Percentiles rank a stretch among this genome's conserved stretches.
Conservation (phyloP, 768 basidiomycete species). For the Mrakia gelida region DNA sequence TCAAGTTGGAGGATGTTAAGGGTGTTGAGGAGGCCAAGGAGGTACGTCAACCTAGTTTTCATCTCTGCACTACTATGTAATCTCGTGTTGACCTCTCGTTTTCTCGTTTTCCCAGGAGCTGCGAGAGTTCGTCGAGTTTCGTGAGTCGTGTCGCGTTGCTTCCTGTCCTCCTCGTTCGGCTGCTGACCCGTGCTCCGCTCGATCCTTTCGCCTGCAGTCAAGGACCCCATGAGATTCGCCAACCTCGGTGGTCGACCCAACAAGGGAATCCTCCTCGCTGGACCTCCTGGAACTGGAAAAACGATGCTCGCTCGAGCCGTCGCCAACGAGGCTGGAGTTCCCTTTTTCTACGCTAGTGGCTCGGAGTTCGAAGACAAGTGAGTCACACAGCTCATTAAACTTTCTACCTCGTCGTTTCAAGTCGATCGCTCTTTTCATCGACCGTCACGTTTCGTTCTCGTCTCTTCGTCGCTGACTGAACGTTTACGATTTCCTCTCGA, state of each 20-base stretch:
- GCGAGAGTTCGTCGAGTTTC: conserved; percentile 31
- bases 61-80: no score
- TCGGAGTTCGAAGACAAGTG: conserved; percentile 98
- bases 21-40: conserved; percentile 96
- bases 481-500: not conserved
- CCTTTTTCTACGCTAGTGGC: conserved; percentile 94
- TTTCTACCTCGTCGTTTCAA: not conserved
- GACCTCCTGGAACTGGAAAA: conserved; percentile 78
- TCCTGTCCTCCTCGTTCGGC: not conserved
- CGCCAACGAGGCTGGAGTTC: conserved; percentile 95
- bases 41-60: conserved; percentile 49
- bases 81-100: no score
- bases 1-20: conserved; percentile 92
- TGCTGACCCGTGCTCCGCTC: conserved; percentile 50
- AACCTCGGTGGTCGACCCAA: conserved; percentile 89
- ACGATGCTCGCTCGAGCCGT: conserved; percentile 96
- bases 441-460: no score
- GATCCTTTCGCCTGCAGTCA: conserved; percentile 48
- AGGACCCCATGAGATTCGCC: conserved; percentile 84
- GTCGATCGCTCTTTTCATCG: not conserved
- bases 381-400: no score
- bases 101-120: conserved; percentile 64
- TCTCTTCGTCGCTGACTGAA: not conserved
- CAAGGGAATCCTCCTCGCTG: conserved; percentile 73
- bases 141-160: not conserved